Conservation (phyloP, 2,329 filamentous ascomycete genomes). For the Scedosporium dehoogii region DNA sequence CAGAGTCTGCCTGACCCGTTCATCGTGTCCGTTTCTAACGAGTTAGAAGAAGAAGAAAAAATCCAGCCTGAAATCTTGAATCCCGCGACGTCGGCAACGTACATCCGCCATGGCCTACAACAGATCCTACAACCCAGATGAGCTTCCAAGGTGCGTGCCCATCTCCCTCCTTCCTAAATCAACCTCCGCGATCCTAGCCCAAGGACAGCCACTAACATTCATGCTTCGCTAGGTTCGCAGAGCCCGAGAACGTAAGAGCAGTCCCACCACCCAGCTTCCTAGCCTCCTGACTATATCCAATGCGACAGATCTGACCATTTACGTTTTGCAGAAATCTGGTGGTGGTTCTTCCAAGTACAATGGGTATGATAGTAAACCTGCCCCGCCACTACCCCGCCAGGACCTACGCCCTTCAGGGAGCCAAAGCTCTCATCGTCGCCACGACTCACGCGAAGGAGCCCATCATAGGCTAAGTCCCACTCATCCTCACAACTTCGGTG, state of each 20-base stretch:
- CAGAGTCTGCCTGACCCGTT: neutral
- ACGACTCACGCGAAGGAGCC: constrained; percentile 7
- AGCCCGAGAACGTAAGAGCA: constrained; percentile 33
- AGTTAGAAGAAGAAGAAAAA: constrained; percentile 36
- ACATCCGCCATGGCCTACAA: constrained; percentile 74
- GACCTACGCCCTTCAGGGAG: constrained; percentile 9
- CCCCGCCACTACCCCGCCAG: constrained; percentile 11
- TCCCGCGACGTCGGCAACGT: constrained; percentile 81
- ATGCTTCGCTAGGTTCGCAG: constrained; percentile 33
- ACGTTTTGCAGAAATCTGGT: constrained; percentile 15
- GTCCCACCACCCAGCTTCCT: neutral
- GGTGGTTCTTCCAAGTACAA: constrained; percentile 22
- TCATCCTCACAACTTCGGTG: constrained; percentile 27
- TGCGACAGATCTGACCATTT: neutral
- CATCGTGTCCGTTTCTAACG: neutral
- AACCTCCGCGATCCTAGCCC: neutral
- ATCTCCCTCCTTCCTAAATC: constrained; percentile 9
- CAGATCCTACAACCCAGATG: constrained; percentile 84
- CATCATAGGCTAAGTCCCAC: constrained; percentile 10
- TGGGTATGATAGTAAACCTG: constrained; percentile 11
- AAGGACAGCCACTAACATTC: constrained; percentile 1
- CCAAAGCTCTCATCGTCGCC: constrained; percentile 7
- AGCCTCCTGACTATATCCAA: neutral
- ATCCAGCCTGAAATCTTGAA: constrained; percentile 93
- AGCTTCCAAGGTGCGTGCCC: constrained; percentile 70